Conservation (phyloP, 1,139 yeast species). For the Keqinozyma sinolaborantium region DNA sequence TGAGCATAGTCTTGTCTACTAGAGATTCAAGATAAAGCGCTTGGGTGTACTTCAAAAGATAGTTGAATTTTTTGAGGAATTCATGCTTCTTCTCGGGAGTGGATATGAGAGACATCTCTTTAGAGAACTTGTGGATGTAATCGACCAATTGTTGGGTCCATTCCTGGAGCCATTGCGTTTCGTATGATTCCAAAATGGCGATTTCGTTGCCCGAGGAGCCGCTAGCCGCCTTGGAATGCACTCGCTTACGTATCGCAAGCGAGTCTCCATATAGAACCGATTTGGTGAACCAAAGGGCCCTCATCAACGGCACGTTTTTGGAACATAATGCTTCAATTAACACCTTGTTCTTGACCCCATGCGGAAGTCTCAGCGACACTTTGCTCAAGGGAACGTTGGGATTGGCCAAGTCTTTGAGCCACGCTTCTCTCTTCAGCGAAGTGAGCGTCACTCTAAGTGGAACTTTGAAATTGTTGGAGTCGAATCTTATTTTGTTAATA, state of each 20-base stretch:
- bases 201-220: constrained; percentile 4
- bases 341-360: constrained; percentile 74
- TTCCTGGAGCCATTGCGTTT: constrained; percentile 69
- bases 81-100: constrained; percentile 29
- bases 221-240: constrained; percentile 14
- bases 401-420: constrained; percentile 80
- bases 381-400: constrained; percentile 60
- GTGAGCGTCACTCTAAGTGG: constrained; percentile 90
- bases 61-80: constrained; percentile 55
- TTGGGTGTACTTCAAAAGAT: constrained; percentile 56
- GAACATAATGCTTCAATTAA: constrained; percentile 69
- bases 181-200: constrained; percentile 16
- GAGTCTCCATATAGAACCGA: constrained; percentile 85
- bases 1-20: constrained; percentile 57
- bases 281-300: constrained; percentile 89
- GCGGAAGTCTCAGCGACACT: constrained; percentile 82
- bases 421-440: constrained; percentile 75
- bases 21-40: constrained; percentile 67
- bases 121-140: constrained; percentile 51
- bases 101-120: constrained; percentile 26
- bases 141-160: constrained; percentile 83
- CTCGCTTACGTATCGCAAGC: constrained; percentile 58
- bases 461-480: constrained; percentile 57
- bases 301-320: constrained; percentile 62
- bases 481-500: constrained; percentile 56